These are phyloP conservation scores for Aspergillus arachidicola DNA, from an alignment of 2,329 filamentous ascomycete species.

Conservation along the genomic window DNA sequence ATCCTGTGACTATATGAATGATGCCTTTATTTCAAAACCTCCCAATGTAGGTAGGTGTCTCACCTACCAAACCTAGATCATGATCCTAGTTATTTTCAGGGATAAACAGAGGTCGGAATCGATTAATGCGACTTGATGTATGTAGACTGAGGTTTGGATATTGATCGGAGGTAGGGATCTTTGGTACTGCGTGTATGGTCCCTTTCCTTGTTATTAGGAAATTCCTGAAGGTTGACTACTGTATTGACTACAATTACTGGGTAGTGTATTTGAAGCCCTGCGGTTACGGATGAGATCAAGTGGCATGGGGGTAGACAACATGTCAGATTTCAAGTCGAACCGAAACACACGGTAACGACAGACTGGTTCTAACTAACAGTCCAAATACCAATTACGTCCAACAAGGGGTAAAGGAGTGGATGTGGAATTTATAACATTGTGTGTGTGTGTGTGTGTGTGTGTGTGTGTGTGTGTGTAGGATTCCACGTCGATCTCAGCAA, in stretches of 20 bases:
- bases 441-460: not conserved
- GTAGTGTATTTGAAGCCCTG: not conserved
- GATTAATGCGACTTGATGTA: not conserved
- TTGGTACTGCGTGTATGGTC: not conserved
- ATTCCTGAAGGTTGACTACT: not conserved
- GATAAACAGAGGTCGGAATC: too few relatives aligned
- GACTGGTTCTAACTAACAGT: constrained; percentile 12
- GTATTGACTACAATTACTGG: not conserved
- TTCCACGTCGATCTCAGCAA: constrained; percentile 6
- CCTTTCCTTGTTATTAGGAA: not conserved
- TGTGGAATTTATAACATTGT: not conserved
- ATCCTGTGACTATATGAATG: too few relatives aligned
- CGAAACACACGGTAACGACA: constrained; percentile 17
- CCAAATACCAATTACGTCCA: not conserved
- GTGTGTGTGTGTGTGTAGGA: not conserved
- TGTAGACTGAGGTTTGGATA: not conserved
- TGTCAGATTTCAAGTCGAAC: constrained; percentile 10
- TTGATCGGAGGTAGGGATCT: not conserved
- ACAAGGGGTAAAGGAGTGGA: not conserved
- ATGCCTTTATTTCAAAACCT: too few relatives aligned
- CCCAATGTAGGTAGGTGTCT: too few relatives aligned
- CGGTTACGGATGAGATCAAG: not conserved
- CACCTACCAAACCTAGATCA: too few relatives aligned
- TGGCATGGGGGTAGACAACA: not conserved
- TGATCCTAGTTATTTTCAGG: too few relatives aligned